phyloP scores from a whole-genome alignment of 345 rosid species.

The Cardiospermum halicacabum region DNA sequence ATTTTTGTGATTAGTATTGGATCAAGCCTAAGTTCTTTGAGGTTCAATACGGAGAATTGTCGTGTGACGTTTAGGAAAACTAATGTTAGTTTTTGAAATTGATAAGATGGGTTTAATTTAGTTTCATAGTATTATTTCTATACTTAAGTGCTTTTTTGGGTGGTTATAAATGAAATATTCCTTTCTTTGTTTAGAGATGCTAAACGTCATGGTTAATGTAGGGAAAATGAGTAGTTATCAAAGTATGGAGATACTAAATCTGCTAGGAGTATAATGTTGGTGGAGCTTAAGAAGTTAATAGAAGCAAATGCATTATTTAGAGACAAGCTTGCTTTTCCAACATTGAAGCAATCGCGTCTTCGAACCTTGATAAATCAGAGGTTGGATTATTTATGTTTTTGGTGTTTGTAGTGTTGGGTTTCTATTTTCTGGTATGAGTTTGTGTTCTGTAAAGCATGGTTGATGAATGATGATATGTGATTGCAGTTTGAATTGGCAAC shows the following conservation, averaged over 20 bases:
- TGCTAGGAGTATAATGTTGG: slow-evolving; percentile 29
- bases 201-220: slow-evolving; percentile 4
- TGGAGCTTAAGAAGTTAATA: slow-evolving; percentile 35
- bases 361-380: slow-evolving; percentile 36
- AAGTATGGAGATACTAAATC: slow-evolving; percentile 30
- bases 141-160: too few species aligned
- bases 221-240: slow-evolving; percentile 42
- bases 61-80: too few species aligned
- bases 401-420: not conserved
- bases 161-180: too few species aligned
- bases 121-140: too few species aligned
- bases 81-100: too few species aligned
- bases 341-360: slow-evolving; percentile 26
- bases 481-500: slow-evolving; percentile 75
- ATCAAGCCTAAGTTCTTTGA: too few species aligned
- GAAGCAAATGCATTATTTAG: slow-evolving; percentile 39
- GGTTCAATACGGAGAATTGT: too few species aligned
- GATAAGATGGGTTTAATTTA: too few species aligned
- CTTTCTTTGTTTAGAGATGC: too few species aligned
- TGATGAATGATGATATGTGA: not conserved
- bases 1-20: too few species aligned
- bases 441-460: not conserved
- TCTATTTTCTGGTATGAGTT: not conserved
- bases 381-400: slow-evolving; percentile 9
- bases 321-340: slow-evolving; percentile 38